These are phyloP conservation scores for Trichoderma citrinoviride DNA, from an alignment of 2,329 filamentous ascomycete genomes.

Conservation along the genomic window DNA sequence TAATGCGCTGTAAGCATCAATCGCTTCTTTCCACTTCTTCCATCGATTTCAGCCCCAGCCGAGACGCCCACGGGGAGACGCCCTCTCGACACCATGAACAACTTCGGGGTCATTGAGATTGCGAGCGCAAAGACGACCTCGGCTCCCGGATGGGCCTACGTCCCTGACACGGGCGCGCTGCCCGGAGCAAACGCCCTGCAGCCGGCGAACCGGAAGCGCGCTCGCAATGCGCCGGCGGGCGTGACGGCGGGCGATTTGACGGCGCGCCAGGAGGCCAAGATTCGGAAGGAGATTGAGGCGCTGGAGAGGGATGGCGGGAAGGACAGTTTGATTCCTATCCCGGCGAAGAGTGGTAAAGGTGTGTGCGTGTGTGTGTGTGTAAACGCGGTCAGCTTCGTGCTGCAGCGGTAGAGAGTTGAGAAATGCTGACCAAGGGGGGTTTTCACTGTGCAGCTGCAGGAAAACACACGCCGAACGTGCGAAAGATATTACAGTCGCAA, in stretches of 20 bases:
- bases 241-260: conserved; percentile 63
- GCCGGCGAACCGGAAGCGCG: conserved; percentile 67
- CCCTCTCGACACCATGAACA: conserved; percentile 48
- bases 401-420: background rate
- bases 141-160: conserved; percentile 89
- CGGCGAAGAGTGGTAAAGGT: conserved; percentile 51
- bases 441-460: conserved; percentile 37
- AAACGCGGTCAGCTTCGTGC: background rate
- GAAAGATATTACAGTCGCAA: conserved; percentile 74
- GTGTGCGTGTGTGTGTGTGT: too few relatives aligned
- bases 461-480: conserved; percentile 67
- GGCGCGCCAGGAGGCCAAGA: conserved; percentile 78
- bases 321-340: conserved; percentile 69
- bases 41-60: background rate
- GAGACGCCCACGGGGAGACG: background rate
- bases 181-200: conserved; percentile 50
- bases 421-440: background rate
- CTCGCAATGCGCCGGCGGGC: conserved; percentile 54
- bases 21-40: background rate
- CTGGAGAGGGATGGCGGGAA: conserved; percentile 77
- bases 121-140: conserved; percentile 65
- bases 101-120: conserved; percentile 79
- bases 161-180: conserved; percentile 68
- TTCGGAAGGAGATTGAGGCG: conserved; percentile 76
- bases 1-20: background rate